These are phyloP conservation scores for Penicillium capsulatum DNA, from an alignment of 2,329 filamentous ascomycete species.

Conservation along the genomic window DNA sequence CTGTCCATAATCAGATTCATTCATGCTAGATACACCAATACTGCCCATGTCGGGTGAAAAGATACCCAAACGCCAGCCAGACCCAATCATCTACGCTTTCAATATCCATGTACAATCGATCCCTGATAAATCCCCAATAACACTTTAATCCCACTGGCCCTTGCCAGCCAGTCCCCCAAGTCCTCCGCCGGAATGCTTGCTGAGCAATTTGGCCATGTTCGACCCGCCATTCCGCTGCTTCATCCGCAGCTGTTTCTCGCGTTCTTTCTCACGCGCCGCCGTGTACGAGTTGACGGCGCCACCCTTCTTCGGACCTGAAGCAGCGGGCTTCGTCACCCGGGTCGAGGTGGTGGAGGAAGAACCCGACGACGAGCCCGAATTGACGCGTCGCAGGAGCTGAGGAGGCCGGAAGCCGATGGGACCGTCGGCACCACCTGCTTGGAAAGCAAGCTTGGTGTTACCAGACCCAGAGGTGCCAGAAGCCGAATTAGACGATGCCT, in stretches of 20 bases:
- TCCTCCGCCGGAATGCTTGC: conserved; percentile 38
- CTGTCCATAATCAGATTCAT: not conserved
- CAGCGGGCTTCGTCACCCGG: conserved; percentile 29
- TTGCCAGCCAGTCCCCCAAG: conserved; percentile 34
- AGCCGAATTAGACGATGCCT: conserved; percentile 44
- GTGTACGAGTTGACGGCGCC: conserved; percentile 56
- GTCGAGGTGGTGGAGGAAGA: conserved; percentile 19
- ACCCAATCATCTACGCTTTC: no score
- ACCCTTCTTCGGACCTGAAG: conserved; percentile 54
- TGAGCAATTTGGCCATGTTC: conserved; percentile 35
- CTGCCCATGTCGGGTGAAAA: no score
- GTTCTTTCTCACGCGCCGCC: conserved; percentile 55
- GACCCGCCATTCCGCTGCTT: conserved; percentile 44
- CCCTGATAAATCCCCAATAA: not conserved
- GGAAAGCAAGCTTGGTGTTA: conserved; percentile 34
- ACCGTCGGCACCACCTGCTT: conserved; percentile 19
- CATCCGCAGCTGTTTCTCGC: conserved; percentile 51
- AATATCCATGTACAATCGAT: no score
- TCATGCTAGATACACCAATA: no score
- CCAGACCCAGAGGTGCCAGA: conserved; percentile 19
- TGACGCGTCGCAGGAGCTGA: conserved; percentile 30
- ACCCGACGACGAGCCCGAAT: conserved; percentile 27
- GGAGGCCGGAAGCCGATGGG: conserved; percentile 34
- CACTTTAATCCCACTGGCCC: conserved; percentile 42
- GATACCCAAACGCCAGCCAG: no score